These are phyloP conservation scores for Combretum micranthum DNA, from an alignment of 345 rosid genomes.

Conservation along the genomic window DNA sequence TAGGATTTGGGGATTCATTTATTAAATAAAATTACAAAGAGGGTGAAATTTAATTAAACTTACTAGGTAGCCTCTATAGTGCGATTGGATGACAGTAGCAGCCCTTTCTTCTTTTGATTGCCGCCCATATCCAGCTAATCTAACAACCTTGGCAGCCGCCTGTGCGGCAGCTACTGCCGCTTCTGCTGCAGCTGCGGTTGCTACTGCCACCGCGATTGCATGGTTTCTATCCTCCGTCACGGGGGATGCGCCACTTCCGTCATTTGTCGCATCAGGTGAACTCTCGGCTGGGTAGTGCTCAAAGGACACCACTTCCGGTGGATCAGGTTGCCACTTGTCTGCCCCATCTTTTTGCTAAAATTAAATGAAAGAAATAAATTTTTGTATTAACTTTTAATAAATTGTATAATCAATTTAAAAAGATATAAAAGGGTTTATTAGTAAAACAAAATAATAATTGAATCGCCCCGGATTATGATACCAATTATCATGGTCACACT, in stretches of 20 bases:
- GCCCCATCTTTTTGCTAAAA: constrained; percentile 27
- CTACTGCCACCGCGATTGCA: constrained; percentile 82
- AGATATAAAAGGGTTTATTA: too few species aligned
- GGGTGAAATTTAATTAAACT: neutral
- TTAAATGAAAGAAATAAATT: neutral
- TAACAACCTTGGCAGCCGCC: constrained; percentile 89
- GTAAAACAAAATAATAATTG: too few species aligned
- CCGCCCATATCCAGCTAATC: constrained; percentile 80
- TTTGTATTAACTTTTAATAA: too few species aligned
- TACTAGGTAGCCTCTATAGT: constrained; percentile 90
- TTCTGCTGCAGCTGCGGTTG: constrained; percentile 92
- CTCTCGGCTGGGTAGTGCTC: constrained; percentile 82
- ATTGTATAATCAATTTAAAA: too few species aligned
- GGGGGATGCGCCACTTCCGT: constrained; percentile 41
- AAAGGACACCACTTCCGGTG: constrained; percentile 71
- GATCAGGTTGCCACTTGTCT: constrained; percentile 61
- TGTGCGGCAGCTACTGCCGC: constrained; percentile 95
- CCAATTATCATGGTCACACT: too few species aligned
- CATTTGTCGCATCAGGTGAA: constrained; percentile 71
- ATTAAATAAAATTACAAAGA: neutral
- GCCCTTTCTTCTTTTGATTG: constrained; percentile 76
- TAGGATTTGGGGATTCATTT: too few species aligned
- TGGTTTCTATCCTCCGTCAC: constrained; percentile 58
- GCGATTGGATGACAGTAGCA: constrained; percentile 74
- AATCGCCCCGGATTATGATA: too few species aligned